phyloP scores from a whole-genome alignment of 352 stramenopile species.

The Peronospora farinosa region DNA sequence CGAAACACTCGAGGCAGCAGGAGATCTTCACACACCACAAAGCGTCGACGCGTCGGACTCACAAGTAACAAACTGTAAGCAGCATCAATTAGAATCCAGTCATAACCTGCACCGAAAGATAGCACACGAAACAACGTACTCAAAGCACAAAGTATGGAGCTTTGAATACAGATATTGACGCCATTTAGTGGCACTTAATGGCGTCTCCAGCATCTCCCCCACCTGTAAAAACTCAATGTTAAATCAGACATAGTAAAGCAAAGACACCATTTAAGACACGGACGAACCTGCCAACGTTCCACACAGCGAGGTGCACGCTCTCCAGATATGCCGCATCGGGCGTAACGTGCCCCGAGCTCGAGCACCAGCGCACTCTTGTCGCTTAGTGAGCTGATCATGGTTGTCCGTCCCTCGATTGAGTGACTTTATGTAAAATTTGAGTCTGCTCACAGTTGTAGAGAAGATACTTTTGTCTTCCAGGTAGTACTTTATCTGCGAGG shows the following conservation, averaged over 20 bases:
- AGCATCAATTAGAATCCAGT: background rate
- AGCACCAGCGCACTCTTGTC: conserved; percentile 72
- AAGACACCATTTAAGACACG: background rate
- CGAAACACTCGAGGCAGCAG: conserved; percentile 52
- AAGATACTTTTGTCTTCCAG: too few relatives aligned
- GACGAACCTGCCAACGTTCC: conserved; percentile 55
- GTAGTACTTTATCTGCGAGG: too few relatives aligned
- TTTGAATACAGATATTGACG: conserved; percentile 45
- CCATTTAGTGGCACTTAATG: conserved; percentile 33
- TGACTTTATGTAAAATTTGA: conserved; percentile 1
- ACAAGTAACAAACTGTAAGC: conserved; percentile 53
- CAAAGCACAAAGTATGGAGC: conserved; percentile 59
- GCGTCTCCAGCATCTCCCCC: conserved; percentile 43
- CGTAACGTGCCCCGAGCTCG: conserved; percentile 62
- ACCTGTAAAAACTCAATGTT: conserved; percentile 25
- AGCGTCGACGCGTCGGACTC: conserved; percentile 61
- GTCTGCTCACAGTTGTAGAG: background rate
- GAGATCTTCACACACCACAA: conserved; percentile 80
- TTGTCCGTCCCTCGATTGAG: background rate
- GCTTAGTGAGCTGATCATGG: conserved; percentile 24
- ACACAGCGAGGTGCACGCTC: conserved; percentile 68
- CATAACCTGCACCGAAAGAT: background rate
- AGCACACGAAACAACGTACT: conserved; percentile 36
- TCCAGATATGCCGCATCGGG: conserved; percentile 65
- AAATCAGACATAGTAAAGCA: background rate